Conservation (phyloP, 257 asterid species). For the Misopates orontium region DNA sequence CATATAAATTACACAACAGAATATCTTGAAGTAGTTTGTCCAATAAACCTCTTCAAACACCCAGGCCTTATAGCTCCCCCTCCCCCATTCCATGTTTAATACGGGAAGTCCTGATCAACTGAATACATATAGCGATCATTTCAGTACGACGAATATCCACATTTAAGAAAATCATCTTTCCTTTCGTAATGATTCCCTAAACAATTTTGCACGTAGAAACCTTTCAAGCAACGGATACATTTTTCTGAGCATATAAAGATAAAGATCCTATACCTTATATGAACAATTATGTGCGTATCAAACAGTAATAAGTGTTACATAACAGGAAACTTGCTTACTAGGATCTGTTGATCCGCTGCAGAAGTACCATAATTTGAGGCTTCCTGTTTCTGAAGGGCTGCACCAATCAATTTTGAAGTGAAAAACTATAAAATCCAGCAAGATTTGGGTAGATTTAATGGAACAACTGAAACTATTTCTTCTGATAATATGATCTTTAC, state of each 20-base stretch:
- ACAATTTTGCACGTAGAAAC: conserved; percentile 6
- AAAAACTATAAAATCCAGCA: conserved; percentile 13
- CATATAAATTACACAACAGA: no score
- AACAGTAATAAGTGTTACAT: conserved; percentile 14
- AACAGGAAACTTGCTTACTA: conserved; percentile 47
- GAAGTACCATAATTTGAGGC: conserved; percentile 60
- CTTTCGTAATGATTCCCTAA: conserved; percentile 15
- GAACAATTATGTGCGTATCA: background rate
- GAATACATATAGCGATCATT: background rate
- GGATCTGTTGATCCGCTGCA: conserved; percentile 93
- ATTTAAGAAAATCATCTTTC: conserved; percentile 11
- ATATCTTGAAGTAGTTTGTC: no score
- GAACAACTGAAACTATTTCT: background rate
- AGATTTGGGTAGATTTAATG: conserved; percentile 21
- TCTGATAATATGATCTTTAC: conserved; percentile 13
- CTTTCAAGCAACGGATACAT: conserved; percentile 9
- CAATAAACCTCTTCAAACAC: no score
- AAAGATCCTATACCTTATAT: conserved; percentile 12
- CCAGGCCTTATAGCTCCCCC: no score
- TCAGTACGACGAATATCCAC: conserved; percentile 13
- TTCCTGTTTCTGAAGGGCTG: conserved; percentile 70
- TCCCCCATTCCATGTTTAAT: no score
- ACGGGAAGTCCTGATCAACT: no score
- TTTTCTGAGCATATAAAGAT: conserved; percentile 23
- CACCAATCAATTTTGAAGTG: conserved; percentile 34